Evolutionary conservation across 1,284 basidiomycete genomes (phyloP).

Genomic region (Chiua sp.): DNA sequence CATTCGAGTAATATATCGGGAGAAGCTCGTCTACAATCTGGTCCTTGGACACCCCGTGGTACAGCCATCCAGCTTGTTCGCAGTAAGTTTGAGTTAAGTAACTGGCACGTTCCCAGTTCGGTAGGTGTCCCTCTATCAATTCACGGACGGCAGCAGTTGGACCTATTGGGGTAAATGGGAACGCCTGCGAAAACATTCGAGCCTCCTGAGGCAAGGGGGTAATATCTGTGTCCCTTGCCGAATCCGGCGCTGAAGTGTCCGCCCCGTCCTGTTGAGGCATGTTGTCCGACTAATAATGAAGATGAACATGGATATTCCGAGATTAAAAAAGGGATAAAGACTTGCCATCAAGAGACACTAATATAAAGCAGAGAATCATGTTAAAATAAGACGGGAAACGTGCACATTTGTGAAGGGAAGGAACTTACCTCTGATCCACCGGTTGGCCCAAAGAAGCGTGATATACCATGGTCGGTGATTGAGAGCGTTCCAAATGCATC

Average conservation of each 20-base stretch:
- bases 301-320: conserved; percentile 17
- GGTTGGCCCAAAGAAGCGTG: conserved; percentile 67
- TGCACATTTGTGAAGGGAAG: conserved; percentile 1
- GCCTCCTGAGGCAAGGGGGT: conserved; percentile 46
- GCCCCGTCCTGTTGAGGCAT: conserved; percentile 14
- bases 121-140: conserved; percentile 57
- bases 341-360: conserved; percentile 39
- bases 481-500: conserved; percentile 67
- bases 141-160: conserved; percentile 49
- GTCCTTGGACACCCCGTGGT: conserved; percentile 51
- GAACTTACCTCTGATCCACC: conserved; percentile 63
- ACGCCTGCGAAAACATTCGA: conserved; percentile 60
- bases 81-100: conserved; percentile 57
- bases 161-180: conserved; percentile 69
- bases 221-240: conserved; percentile 39
- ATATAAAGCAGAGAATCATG: conserved; percentile 14
- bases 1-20: conserved; percentile 44
- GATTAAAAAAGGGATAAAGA: conserved; percentile 8
- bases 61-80: conserved; percentile 63
- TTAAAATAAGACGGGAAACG: conserved; percentile 11
- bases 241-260: conserved; percentile 35
- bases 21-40: conserved; percentile 64
- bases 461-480: conserved; percentile 62
- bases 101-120: conserved; percentile 51
- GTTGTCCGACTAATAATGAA: conserved; percentile 32